Percentiles rank a stretch among this genome's conserved stretches.
Evolutionary conservation across 805 yeast genomes (phyloP).

Genomic region (Torulaspora microellipsoides): DNA sequence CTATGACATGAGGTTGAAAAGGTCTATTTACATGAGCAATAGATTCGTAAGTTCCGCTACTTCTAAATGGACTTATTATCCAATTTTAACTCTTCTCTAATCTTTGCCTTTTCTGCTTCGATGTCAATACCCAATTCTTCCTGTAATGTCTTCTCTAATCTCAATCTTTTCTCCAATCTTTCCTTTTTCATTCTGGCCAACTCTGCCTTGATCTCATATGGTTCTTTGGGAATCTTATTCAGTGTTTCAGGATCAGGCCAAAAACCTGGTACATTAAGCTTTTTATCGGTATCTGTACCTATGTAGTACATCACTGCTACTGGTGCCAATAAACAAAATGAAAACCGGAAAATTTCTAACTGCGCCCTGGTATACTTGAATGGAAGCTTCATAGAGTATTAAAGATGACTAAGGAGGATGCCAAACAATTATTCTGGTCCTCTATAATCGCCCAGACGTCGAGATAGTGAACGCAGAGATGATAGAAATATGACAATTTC

Average conservation of each 20-base stretch:
- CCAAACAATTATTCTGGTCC: no score
- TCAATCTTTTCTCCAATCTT: conserved; percentile 63
- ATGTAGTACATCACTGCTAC: conserved; percentile 90
- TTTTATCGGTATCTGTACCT: conserved; percentile 84
- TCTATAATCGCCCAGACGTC: no score
- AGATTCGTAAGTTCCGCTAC: no score
- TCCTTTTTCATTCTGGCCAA: conserved; percentile 80
- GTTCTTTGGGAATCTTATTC: conserved; percentile 89
- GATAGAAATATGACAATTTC: background rate
- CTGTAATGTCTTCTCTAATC: conserved; percentile 65
- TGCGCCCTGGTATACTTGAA: conserved; percentile 45
- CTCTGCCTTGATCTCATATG: conserved; percentile 86
- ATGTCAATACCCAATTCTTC: conserved; percentile 60
- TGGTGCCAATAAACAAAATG: conserved; percentile 81
- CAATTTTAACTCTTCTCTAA: conserved; percentile 24
- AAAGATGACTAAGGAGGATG: no score
- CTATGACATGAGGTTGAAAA: no score
- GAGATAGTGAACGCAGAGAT: no score
- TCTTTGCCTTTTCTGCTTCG: conserved; percentile 41
- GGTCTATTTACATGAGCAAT: no score
- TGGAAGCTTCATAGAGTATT: conserved; percentile 16
- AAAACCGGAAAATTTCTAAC: conserved; percentile 57
- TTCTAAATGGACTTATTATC: conserved; percentile 6
- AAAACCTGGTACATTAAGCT: conserved; percentile 86
- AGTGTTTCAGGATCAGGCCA: conserved; percentile 96